Base-by-base conservation (phyloP, 345 rosid species). In the Syzygium jambos region DNA sequence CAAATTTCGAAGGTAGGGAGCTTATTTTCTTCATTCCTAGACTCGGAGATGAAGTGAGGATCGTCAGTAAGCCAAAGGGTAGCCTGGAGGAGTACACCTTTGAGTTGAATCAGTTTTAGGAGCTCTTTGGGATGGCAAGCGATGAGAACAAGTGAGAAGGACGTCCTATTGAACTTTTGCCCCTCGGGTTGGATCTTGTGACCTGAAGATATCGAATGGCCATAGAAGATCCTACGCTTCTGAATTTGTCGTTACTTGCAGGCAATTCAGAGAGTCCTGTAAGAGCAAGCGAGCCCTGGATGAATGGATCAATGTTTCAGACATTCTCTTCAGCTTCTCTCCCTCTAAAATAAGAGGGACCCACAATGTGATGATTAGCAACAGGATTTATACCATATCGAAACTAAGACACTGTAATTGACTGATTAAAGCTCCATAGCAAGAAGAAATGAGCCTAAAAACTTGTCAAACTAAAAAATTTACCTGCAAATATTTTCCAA, bases 401-500 rank as follows among this genome's bases (percentile, higher is more conserved):
- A 73, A 73, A 38, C 82, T 38, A 38, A 38, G 82, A 73, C 49
- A 73, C 29, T 2, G 65, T 22, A 54, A 85, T 9, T 19, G 22
- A 29, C 86, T 22, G 54, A 53, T 53, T 5, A 84, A 53, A 53
- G 52, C 34, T 46, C 61, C 38, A 52, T 27, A 52, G 83, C 34
- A 34, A 83, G 43, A 9, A 84, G 49, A 54, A 57, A 51, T 51
- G 84, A 27, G 63, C 56, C 82, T 22, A 73, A 10, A 73, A 30
- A 59, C 49, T 65, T 29, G 61, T 30, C n/a, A 41, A 51, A 21
- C 57, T 30, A 34, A 43, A 22, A 84, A 34, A 86, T 30, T 88
- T 56, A 88, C 85, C 90, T 88, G 84, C 86, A 87, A 85, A 91
- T 88, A 55, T 85, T 89, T 80, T 92, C 89, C 38, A 91, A 87